Evolutionary conservation across 495 filamentous ascomycete genomes (phyloP).

Genomic region (Neurospora discreta): DNA sequence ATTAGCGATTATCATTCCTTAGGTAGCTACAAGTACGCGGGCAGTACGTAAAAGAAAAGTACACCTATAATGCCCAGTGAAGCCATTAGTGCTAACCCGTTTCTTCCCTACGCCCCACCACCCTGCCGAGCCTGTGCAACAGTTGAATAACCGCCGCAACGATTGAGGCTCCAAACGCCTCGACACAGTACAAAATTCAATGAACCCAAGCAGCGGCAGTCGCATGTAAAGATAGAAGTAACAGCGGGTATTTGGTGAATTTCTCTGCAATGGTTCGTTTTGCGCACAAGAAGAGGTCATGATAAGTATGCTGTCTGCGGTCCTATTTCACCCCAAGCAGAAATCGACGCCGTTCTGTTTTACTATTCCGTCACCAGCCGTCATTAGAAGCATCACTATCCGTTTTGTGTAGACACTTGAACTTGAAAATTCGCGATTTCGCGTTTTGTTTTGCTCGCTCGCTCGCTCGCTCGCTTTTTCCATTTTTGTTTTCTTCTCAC

Average conservation of each 20-base stretch:
- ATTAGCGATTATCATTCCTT: not conserved
- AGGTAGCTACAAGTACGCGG: not conserved
- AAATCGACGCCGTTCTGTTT: not conserved
- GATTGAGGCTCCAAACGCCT: not conserved
- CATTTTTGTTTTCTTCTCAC: not conserved
- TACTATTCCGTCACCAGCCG: not conserved
- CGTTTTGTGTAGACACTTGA: not conserved
- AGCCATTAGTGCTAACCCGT: not conserved
- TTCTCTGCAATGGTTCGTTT: not conserved
- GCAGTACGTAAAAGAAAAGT: not conserved
- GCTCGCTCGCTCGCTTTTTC: not conserved
- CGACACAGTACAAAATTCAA: not conserved
- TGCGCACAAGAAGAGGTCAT: not conserved
- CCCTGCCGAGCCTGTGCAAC: not conserved
- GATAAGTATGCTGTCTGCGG: not conserved
- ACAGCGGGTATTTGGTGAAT: not conserved
- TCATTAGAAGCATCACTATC: not conserved
- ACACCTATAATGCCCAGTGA: not conserved
- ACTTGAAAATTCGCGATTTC: not conserved
- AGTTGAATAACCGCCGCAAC: not conserved
- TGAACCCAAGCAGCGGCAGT: not conserved
- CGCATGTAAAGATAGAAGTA: not conserved
- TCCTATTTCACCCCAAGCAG: too few relatives aligned
- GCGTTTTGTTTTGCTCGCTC: not conserved
- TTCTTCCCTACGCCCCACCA: not conserved